Conservation (phyloP, 2,329 filamentous ascomycete genomes). For the Exophiala oligosperma region DNA sequence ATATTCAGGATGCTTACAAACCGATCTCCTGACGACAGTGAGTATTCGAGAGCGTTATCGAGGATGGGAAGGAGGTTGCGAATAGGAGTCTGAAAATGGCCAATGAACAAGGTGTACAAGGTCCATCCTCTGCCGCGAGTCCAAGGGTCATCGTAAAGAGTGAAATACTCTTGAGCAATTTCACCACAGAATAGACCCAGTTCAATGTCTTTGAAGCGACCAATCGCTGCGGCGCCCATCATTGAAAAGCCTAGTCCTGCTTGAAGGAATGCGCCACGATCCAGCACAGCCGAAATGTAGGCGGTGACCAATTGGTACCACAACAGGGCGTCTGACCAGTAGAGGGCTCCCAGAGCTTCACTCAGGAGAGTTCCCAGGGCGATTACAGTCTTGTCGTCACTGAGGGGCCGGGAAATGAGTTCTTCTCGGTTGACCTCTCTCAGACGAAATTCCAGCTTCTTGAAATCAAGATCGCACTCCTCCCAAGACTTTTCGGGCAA, state of each 20-base stretch:
- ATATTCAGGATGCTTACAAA: slow-evolving; percentile 60
- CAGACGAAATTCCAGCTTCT: slow-evolving; percentile 60
- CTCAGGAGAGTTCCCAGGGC: slow-evolving; percentile 57
- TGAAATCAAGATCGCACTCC: slow-evolving; percentile 75
- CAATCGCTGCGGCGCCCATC: slow-evolving; percentile 56
- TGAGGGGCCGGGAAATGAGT: slow-evolving; percentile 41
- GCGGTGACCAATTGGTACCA: slow-evolving; percentile 63
- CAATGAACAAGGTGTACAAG: slow-evolving; percentile 60
- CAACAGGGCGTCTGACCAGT: slow-evolving; percentile 60
- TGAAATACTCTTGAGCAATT: slow-evolving; percentile 53
- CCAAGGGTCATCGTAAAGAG: slow-evolving; percentile 54
- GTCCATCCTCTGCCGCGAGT: slow-evolving; percentile 58
- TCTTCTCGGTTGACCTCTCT: slow-evolving; percentile 55
- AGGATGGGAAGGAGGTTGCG: slow-evolving; percentile 53
- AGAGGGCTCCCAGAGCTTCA: slow-evolving; percentile 58
- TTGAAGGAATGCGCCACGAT: slow-evolving; percentile 57
- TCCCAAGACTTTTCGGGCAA: slow-evolving; percentile 69
- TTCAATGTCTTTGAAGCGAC: slow-evolving; percentile 58
- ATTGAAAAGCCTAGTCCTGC: slow-evolving; percentile 60
- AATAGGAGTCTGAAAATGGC: slow-evolving; percentile 58
- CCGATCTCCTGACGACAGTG: slow-evolving; percentile 58
- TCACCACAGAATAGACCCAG: slow-evolving; percentile 56
- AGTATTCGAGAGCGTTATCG: slow-evolving; percentile 56
- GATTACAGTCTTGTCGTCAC: slow-evolving; percentile 43
- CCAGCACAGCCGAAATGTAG: slow-evolving; percentile 57